Conservation (phyloP, 1,284 basidiomycete genomes). For the Trichosporon sp. region DNA sequence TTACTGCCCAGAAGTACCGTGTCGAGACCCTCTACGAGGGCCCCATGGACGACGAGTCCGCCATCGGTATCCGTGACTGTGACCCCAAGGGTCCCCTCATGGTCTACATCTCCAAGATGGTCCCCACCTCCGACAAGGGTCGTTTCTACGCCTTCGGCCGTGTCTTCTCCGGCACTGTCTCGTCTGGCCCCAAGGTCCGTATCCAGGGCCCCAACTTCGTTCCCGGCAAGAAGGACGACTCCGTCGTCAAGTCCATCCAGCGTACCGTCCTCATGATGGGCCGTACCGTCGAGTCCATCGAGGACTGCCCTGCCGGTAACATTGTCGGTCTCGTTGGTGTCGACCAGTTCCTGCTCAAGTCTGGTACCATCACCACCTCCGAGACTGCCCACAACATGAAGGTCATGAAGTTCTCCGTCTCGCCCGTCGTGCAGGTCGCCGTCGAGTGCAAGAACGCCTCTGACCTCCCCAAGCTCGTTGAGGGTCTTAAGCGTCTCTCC, state of each 20-base stretch:
- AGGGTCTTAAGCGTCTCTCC: slow-evolving; percentile 99
- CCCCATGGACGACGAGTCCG: slow-evolving; percentile 99
- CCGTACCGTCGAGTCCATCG: slow-evolving; percentile 96
- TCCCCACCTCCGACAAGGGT: slow-evolving; percentile 99
- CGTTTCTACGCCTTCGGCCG: slow-evolving; percentile 99
- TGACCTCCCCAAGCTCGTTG: slow-evolving; percentile 98
- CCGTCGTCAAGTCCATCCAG: slow-evolving; percentile 97
- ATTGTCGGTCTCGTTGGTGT: slow-evolving; percentile 99
- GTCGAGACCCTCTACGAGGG: slow-evolving; percentile 99
- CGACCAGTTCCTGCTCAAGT: slow-evolving; percentile 99
- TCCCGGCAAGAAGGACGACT: slow-evolving; percentile 98
- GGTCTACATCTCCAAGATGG: slow-evolving; percentile 99
- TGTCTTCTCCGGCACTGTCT: slow-evolving; percentile 98
- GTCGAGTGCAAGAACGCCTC: slow-evolving; percentile 99
- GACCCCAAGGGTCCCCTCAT: slow-evolving; percentile 96
- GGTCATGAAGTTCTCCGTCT: slow-evolving; percentile 99
- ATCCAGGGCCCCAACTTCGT: slow-evolving; percentile 99
- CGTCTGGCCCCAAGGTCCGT: slow-evolving; percentile 95
- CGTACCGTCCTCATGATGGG: slow-evolving; percentile 99
- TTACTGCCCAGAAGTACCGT: slow-evolving; percentile 96
- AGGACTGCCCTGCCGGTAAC: slow-evolving; percentile 99
- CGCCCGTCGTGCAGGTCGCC: slow-evolving; percentile 97
- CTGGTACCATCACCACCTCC: slow-evolving; percentile 92
- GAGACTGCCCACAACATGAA: slow-evolving; percentile 99
- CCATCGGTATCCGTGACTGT: slow-evolving; percentile 97